phyloP scores from a whole-genome alignment of 768 basidiomycete species.

The Tylopilus sp. region DNA sequence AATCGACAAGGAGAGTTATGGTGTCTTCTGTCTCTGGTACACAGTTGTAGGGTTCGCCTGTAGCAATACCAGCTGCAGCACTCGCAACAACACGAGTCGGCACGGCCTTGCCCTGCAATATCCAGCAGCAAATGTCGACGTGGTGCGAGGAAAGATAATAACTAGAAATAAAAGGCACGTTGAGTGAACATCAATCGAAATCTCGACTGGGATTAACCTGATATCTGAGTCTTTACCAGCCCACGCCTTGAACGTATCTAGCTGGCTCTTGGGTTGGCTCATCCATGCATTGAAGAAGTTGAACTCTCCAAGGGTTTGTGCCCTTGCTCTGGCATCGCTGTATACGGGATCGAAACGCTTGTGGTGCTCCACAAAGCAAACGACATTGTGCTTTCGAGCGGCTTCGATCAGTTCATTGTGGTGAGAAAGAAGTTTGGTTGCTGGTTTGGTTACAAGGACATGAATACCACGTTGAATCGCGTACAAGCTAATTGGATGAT shows the following conservation, averaged over 20 bases:
- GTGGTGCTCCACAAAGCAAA: conserved; percentile 95
- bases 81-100: conserved; percentile 88
- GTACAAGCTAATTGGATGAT: conserved; percentile 80
- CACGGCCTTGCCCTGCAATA: conserved; percentile 68
- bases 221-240: conserved; percentile 94
- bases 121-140: conserved; percentile 87
- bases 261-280: conserved; percentile 94
- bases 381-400: conserved; percentile 74
- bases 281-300: conserved; percentile 98
- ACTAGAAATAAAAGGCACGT: conserved; percentile 35
- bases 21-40: conserved; percentile 87
- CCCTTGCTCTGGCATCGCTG: conserved; percentile 82
- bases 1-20: conserved; percentile 91
- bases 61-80: conserved; percentile 89
- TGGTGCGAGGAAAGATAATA: conserved; percentile 96
- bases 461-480: conserved; percentile 84
- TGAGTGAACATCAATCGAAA: background rate
- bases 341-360: conserved; percentile 92
- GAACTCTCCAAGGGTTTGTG: conserved; percentile 78
- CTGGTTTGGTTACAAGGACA: conserved; percentile 91
- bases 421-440: conserved; percentile 79
- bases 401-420: conserved; percentile 76
- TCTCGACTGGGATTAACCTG: conserved; percentile 43
- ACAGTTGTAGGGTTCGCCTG: conserved; percentile 84
- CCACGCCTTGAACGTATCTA: conserved; percentile 94